Conservation (phyloP, 129 eudicot genomes). For the Rutidosis leptorrhynchoides region DNA sequence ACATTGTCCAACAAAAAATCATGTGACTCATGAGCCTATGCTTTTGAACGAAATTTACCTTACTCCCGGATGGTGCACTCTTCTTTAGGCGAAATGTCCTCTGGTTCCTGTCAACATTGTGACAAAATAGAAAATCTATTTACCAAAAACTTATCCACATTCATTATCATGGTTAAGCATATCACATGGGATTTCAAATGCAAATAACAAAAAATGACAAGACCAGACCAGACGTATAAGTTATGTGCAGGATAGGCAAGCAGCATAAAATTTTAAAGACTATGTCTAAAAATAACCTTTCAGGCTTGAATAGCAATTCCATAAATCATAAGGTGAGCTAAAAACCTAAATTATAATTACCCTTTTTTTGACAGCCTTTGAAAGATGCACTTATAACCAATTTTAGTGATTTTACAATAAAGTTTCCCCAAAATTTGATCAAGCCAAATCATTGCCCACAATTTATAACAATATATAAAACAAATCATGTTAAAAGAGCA, state of each 20-base stretch:
- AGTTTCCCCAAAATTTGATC: constrained; percentile 8
- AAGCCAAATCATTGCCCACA: constrained; percentile 11
- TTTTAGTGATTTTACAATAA: not conserved
- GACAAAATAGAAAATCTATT: constrained; percentile 5
- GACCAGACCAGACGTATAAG: no score
- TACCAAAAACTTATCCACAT: not conserved
- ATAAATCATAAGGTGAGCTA: no score
- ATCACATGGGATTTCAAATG: not conserved
- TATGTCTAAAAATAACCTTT: no score
- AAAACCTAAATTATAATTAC: no score
- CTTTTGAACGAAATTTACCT: constrained; percentile 50
- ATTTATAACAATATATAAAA: not conserved
- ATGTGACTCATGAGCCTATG: no score
- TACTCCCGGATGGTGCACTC: constrained; percentile 96
- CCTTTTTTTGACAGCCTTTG: not conserved
- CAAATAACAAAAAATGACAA: not conserved
- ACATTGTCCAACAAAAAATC: no score
- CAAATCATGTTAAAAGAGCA: constrained; percentile 1
- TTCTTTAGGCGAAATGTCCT: constrained; percentile 89
- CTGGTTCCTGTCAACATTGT: constrained; percentile 61
- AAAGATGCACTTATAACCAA: constrained; percentile 19
- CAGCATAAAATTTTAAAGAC: no score
- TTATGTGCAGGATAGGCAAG: not conserved
- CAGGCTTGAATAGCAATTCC: no score
- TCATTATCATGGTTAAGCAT: not conserved